Evolutionary conservation across 2,329 filamentous ascomycete species (phyloP).

Genomic region (Helotiales sp.): DNA sequence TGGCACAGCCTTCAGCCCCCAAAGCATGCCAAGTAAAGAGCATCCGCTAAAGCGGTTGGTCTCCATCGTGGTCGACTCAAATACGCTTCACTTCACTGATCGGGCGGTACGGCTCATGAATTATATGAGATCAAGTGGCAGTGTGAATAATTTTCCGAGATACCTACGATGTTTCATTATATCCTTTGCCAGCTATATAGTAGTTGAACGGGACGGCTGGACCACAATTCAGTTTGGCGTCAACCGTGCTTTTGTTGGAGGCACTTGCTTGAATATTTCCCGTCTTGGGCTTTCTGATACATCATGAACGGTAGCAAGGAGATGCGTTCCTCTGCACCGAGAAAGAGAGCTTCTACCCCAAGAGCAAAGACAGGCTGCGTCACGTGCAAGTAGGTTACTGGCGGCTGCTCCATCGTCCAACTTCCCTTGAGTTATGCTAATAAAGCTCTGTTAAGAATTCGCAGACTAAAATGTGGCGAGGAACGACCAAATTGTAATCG

Average conservation of each 20-base stretch:
- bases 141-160: too few relatives aligned
- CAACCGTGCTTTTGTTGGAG: neutral
- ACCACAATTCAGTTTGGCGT: neutral
- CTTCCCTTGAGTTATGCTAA: neutral
- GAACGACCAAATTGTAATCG: constrained; percentile 28
- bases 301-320: neutral
- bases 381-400: constrained; percentile 62
- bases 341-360: constrained; percentile 22
- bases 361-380: constrained; percentile 53
- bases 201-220: neutral
- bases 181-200: neutral
- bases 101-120: constrained; percentile 2
- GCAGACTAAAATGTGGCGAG: constrained; percentile 34
- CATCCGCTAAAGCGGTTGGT: neutral
- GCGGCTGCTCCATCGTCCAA: constrained; percentile 30
- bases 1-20: constrained; percentile 5
- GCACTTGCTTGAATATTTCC: neutral
- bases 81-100: neutral
- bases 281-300: neutral
- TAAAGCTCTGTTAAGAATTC: constrained; percentile 20
- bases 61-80: constrained; percentile 1
- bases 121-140: neutral
- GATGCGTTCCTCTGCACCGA: neutral
- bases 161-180: neutral
- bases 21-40: neutral